Percentiles rank a stretch among this genome's conserved stretches.
These are phyloP conservation scores for Cryptococcus amylolentus DNA, from an alignment of 1,284 basidiomycete genomes.

Conservation along the genomic window DNA sequence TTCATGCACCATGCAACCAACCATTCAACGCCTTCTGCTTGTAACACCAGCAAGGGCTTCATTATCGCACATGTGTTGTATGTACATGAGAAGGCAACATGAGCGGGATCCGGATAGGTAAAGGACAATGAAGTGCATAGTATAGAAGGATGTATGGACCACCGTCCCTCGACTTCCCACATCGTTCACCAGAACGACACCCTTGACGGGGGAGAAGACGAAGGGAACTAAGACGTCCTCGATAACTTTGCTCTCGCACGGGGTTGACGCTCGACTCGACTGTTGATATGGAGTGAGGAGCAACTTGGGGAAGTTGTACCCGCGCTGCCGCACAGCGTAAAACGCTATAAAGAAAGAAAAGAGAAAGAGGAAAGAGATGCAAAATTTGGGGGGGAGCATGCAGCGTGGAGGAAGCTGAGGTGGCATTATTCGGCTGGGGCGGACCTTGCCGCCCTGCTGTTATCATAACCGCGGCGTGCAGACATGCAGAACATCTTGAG, in stretches of 20 bases:
- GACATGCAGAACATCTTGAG: too few species aligned
- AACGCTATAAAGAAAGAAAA: constrained; percentile 9
- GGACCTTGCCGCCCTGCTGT: too few species aligned
- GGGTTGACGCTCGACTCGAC: constrained; percentile 42
- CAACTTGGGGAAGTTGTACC: constrained; percentile 33
- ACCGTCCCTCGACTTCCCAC: constrained; percentile 33
- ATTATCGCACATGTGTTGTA: too few species aligned
- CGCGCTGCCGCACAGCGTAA: constrained; percentile 18
- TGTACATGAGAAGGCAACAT: too few species aligned
- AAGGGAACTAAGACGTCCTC: constrained; percentile 37
- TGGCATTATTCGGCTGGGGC: too few species aligned
- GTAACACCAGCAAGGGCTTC: too few species aligned
- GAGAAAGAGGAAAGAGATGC: neutral
- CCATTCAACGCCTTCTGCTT: neutral
- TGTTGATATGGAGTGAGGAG: constrained; percentile 22
- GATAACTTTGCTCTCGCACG: constrained; percentile 22
- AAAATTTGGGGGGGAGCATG: neutral
- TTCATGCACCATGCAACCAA: neutral
- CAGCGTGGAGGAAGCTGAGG: too few species aligned
- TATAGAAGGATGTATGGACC: constrained; percentile 29
- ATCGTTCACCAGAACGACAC: constrained; percentile 16
- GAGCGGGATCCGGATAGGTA: neutral
- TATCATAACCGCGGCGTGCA: too few species aligned
- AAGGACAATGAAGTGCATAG: neutral
- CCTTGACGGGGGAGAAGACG: constrained; percentile 1